Evolutionary conservation across 768 basidiomycete genomes (phyloP), one percentile per base, ranked within the genome.

Genomic region (Hydnomerulius pinastri): DNA sequence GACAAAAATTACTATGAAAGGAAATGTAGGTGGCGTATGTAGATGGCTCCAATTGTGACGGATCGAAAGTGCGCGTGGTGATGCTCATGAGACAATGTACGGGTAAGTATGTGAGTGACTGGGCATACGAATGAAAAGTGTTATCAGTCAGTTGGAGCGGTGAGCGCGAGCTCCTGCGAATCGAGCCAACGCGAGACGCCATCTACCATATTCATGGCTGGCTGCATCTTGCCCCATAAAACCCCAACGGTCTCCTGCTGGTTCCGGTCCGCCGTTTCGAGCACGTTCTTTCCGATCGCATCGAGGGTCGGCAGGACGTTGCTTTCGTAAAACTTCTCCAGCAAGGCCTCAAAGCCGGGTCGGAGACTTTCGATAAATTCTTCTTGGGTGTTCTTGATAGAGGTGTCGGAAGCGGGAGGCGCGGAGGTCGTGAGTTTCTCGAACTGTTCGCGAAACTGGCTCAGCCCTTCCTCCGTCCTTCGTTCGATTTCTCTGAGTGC

Each of bases 191-290:
- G 54, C 18, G 63, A 67, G 40, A 66, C 65, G 11, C 58, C 65
- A 2, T 61, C 57, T 3, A 68, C 65, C 57, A 65, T 57, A 30
- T 63, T 63, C 65, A 66, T 65, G 3, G 66, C 66, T n/a, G 65
- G 65, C 37, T 63, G 57, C 29, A 66, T 57, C 53, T 36, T 57
- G 8, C 61, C 61, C 66, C 65, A 66, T 21, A 66, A 24, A 18
- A 59, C 61, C 23, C 42, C 41, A 4, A 64, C 51, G 13, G 56
- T 50, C 13, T 62, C 64, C 30, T 54, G 51, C 41, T 63, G 66
- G 28, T 61, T 51, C 20, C 48, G 59, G 33, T 56, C 44, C 15
- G 65, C 59, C 15, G 54, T 36, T 13, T 54, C 35, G 8, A 55
- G 10, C 20, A 55, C 53, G 17, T 12, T 30, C 17, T 42, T 40